Conservation (phyloP, 2,329 filamentous ascomycete species). For the Venturia effusa region DNA sequence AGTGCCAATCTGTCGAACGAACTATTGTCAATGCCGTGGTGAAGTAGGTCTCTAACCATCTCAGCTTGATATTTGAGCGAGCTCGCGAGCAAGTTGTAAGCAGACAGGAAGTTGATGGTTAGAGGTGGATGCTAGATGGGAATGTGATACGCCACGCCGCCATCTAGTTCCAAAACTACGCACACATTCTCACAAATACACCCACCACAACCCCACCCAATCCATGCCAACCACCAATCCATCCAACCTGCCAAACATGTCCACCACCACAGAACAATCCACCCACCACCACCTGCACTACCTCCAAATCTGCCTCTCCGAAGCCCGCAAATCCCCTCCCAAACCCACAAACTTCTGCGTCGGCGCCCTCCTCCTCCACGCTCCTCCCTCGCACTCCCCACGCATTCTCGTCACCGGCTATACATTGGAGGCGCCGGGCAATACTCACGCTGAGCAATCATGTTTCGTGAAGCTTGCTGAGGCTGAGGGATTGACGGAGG, state of each 20-base stretch:
- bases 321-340: constrained; percentile 69
- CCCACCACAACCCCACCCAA: not conserved
- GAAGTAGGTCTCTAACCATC: too few relatives aligned
- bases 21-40: too few relatives aligned
- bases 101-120: not conserved
- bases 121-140: not conserved
- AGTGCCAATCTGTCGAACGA: too few relatives aligned
- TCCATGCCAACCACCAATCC: not conserved
- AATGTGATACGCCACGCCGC: too few relatives aligned
- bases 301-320: constrained; percentile 62
- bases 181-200: not conserved
- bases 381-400: constrained; percentile 25
- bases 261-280: not conserved
- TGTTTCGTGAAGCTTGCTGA: constrained; percentile 63
- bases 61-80: too few relatives aligned
- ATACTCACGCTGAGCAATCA: constrained; percentile 94
- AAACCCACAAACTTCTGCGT: constrained; percentile 90
- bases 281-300: constrained; percentile 25
- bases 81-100: too few relatives aligned
- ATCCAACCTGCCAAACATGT: not conserved
- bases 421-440: constrained; percentile 80
- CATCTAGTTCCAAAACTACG: not conserved
- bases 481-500: constrained; percentile 34
- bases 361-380: constrained; percentile 60
- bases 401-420: constrained; percentile 69